Percentiles rank a stretch among this genome's conserved stretches.
phyloP scores from a whole-genome alignment of 495 filamentous ascomycete genomes.

The Podospora tetraspora region DNA sequence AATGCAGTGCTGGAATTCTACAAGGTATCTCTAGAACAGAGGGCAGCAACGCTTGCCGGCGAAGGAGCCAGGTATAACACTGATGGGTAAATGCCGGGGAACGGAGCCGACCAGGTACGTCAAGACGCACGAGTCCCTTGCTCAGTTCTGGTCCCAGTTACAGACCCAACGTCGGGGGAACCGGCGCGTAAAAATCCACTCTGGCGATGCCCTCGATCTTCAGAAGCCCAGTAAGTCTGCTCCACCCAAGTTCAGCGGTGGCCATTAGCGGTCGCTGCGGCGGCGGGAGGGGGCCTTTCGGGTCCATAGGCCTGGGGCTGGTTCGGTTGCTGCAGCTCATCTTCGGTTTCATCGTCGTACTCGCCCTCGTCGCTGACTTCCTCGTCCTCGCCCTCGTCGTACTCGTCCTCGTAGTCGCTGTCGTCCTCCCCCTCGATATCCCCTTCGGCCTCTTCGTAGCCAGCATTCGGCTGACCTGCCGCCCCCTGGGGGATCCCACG shows the following conservation, averaged over 20 bases:
- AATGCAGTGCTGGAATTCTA: not conserved
- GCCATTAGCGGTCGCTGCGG: conserved; percentile 36
- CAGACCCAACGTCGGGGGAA: not conserved
- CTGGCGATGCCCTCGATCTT: not conserved
- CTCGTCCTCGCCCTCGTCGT: conserved; percentile 49
- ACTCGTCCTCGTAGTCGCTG: conserved; percentile 68
- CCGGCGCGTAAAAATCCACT: not conserved
- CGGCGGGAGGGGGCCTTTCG: conserved; percentile 50
- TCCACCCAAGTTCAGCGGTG: conserved; percentile 20
- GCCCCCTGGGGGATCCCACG: conserved; percentile 58
- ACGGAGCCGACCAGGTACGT: not conserved
- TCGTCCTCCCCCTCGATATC: conserved; percentile 64
- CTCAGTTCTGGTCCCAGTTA: not conserved
- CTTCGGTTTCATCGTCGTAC: conserved; percentile 62
- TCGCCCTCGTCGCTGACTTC: conserved; percentile 48
- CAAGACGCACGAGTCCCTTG: not conserved
- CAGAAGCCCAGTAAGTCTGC: not conserved
- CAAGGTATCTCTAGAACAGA: not conserved
- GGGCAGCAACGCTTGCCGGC: not conserved
- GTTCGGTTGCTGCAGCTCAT: conserved; percentile 46
- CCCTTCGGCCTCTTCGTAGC: conserved; percentile 42
- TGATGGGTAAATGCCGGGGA: not conserved
- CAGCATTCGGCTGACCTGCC: conserved; percentile 52
- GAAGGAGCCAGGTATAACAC: not conserved
- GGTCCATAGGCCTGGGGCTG: conserved; percentile 48